Base-by-base conservation (phyloP, 2,329 filamentous ascomycete genomes). In the Ascocoryne sarcoides region DNA sequence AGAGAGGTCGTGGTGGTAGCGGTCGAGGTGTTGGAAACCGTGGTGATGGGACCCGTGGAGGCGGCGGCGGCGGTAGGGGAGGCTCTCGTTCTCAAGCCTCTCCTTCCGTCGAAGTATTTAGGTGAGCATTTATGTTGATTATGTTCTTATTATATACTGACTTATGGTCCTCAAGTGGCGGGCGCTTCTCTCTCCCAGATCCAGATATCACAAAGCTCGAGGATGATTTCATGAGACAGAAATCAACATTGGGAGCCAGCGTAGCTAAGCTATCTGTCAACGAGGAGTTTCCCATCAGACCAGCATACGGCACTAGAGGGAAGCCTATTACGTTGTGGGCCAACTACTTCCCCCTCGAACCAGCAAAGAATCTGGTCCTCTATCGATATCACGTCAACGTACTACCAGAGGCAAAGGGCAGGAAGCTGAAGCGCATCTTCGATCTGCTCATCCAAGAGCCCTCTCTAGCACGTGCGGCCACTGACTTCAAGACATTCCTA, bases 331-430 rank as follows among this genome's bases (percentile, higher is more conserved):
- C 39, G 5, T 32, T 49, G 12, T 47, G 45, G 43, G 45, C 45
- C 9, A 49, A 49, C 15, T 49, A 48, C n/a, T 48, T 44, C 16
- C 36, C 45, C 30, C 31, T 49, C 19, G n/a, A 16, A 14, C 15
- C 39, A 14, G 15, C 32, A 5, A 43, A 41, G 26, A 36, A 42
- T 26, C 37, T 46, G n/a, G 21, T 41, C 9, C 32, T 49, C 5
- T 45, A 43, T 39, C 42, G 42, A n/a, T 49, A 49, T 35, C 30
- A 46, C 19, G 32, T 49, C 32, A 37, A 33, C 10, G 36, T 49
- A 23, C 20, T 35, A 35, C 37, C 43, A 5, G 46, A 42, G 28
- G 38, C 33, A 9, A 20, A 28, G 14, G 47, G 45, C 15, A 40
- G 37, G 36, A 47, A 43, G 36, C 14, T 45, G 17, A 45, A 41